Evolutionary conservation across 2,329 filamentous ascomycete genomes (phyloP).

Genomic region (Fusarium subglutinans): DNA sequence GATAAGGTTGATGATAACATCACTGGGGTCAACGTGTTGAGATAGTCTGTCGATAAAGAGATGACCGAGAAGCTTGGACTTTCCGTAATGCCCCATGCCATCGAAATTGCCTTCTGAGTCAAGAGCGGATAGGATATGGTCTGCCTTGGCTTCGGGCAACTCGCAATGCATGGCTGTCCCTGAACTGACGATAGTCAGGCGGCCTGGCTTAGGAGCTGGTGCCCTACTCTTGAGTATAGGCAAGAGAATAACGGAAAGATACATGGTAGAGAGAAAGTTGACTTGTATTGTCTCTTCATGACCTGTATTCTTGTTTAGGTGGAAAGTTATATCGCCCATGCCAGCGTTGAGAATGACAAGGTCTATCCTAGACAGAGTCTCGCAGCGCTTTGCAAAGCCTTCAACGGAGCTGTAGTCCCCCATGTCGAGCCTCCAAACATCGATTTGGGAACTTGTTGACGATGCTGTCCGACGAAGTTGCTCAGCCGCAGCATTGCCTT

Average conservation of each 20-base stretch:
- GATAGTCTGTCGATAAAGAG: slow-evolving; percentile 2
- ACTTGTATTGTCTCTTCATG: slow-evolving; percentile 3
- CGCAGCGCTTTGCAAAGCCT: not conserved
- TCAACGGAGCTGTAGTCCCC: not conserved
- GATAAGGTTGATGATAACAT: slow-evolving; percentile 1
- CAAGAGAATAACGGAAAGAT: not conserved
- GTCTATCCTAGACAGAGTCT: not conserved
- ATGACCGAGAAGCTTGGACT: not conserved
- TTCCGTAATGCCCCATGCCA: not conserved
- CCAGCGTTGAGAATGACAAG: not conserved
- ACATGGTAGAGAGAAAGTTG: slow-evolving; percentile 7
- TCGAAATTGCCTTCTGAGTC: not conserved
- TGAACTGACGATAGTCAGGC: not conserved
- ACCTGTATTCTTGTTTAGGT: not conserved
- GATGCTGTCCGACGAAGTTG: not conserved
- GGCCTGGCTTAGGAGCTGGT: not conserved
- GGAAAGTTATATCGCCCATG: not conserved
- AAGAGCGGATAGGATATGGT: not conserved
- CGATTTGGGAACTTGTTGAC: not conserved
- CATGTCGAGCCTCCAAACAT: slow-evolving; percentile 4
- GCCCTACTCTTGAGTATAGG: not conserved
- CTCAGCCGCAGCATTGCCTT: not conserved
- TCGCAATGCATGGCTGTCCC: not conserved
- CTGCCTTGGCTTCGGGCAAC: not conserved
- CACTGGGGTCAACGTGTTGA: not conserved